Evolutionary conservation across 345 rosid species (phyloP), one percentile per base, ranked within the genome.

Genomic region (Zanthoxylum bungeanum): DNA sequence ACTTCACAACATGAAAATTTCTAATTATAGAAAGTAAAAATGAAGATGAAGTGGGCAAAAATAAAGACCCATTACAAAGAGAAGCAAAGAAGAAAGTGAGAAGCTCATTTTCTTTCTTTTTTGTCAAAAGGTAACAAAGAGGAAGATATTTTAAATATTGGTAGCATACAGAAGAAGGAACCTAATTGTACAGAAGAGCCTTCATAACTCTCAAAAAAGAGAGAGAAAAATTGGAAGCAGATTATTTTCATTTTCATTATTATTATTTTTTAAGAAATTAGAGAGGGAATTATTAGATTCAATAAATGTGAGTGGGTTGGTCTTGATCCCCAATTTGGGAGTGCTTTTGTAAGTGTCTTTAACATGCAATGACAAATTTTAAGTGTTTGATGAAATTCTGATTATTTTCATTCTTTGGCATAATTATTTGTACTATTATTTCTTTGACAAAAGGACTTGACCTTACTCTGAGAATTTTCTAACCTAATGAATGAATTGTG

Each of bases 161-260:
- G 51, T 59, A 51, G 65, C 3, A 60, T 39, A 55, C 46, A 16
- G 8, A 33, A 69, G 34, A 21, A 60, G 42, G 55, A 59, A 19
- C n/a, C 28, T 56, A 69, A 74, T 25, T 79, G 83, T 79, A 74
- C 79, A 82, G 71, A 57, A 46, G 68, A 68, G 52, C 34, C 36
- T 51, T 14, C 24, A 7, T 7, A 36, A 28, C 52, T 16, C 5
- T 31, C 25, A 59, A 52, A 24, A 4, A 21, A 24, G 14, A 9
- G n/a, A n/a, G n/a, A n/a, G n/a, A n/a, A n/a, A n/a, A n/a, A n/a
- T n/a, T n/a, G 2, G 30, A 46, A 42, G 16, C 24, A 44, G 47
- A 59, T 72, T 61, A 39, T 58, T 33, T 42, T 68, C 21, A 52
- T 66, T 22, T n/a, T n/a, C 7, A 27, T 47, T 51, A n/a, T n/a